These are phyloP conservation scores for Nigrograna mackinnonii DNA, from an alignment of 2,329 filamentous ascomycete species.

Conservation along the genomic window DNA sequence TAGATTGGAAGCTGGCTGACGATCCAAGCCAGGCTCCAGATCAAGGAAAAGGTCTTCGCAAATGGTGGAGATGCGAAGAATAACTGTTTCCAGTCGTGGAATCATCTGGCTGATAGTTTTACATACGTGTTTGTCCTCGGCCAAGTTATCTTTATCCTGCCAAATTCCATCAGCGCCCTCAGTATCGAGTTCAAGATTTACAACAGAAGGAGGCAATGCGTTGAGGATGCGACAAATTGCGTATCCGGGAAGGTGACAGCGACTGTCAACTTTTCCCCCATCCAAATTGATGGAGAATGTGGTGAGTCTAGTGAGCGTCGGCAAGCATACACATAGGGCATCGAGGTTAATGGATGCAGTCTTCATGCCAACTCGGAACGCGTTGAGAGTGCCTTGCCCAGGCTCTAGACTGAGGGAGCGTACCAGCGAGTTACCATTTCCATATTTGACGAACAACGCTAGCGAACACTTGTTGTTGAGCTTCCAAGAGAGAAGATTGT, in stretches of 20 bases:
- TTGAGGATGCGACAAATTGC: neutral
- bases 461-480: neutral
- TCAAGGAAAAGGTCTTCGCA: neutral
- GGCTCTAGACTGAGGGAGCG: neutral
- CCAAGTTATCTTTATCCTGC: too few relatives aligned
- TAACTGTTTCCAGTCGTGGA: neutral
- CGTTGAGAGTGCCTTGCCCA: neutral
- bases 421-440: neutral
- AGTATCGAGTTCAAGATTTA: neutral
- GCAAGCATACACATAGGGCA: neutral
- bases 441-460: neutral
- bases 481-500: neutral
- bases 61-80: neutral
- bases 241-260: neutral
- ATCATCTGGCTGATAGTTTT: neutral
- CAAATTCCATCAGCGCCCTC: neutral
- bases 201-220: neutral
- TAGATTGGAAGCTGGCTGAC: neutral
- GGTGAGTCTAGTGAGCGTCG: neutral
- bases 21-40: neutral
- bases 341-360: neutral
- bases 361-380: neutral
- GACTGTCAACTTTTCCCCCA: neutral
- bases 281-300: neutral
- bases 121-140: neutral